Evolutionary conservation across 169 alveolate genomes (phyloP), one percentile per base, ranked within the genome.

Genomic region (Besnoitia besnoiti): DNA sequence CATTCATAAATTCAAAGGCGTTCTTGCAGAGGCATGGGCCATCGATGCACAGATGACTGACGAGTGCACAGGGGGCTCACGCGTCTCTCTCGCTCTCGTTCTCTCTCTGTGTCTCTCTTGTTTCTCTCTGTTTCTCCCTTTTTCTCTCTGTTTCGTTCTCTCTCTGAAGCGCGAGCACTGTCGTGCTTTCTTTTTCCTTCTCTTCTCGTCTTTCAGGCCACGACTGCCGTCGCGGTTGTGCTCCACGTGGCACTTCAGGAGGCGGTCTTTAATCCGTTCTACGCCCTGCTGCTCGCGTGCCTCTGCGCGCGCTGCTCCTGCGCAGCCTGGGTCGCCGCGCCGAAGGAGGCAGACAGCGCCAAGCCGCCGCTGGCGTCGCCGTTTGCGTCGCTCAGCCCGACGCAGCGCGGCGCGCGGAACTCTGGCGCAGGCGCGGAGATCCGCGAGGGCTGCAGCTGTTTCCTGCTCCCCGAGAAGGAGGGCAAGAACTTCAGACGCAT

Each of bases 191-290:
- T 16, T 19, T 5, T 4, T n/a, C 44, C 1, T 12, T 30, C 37
- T 46, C 10, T 27, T 30, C 46, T 3, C 21, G 19, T 30, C 37
- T 35, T 47, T 55, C 89, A 91, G 94, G 84, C 73, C 35, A 75
- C 82, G 49, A 76, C 85, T 44, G 67, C 75, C 4, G 92, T 91
- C 59, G 94, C 94, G 40, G 94, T 91, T n/a, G 89, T 84, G 67
- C 89, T 91, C 80, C 94, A 91, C 30, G 49, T 82, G 62, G 85
- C 91, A 37, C 50, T 91, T 50, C 94, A 91, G 67, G 92, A 91
- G 39, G 61, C 85, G 42, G 30, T 40, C 55, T 91, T 85, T 50
- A 91, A 91, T 73, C 94, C 51, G 42, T 91, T 91, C 61, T 91
- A 91, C 89, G 89, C 90, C 35, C 12, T 67, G 19, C 90, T 91